phyloP scores from a whole-genome alignment of 495 filamentous ascomycete species.

The Sporormia fimetaria region DNA sequence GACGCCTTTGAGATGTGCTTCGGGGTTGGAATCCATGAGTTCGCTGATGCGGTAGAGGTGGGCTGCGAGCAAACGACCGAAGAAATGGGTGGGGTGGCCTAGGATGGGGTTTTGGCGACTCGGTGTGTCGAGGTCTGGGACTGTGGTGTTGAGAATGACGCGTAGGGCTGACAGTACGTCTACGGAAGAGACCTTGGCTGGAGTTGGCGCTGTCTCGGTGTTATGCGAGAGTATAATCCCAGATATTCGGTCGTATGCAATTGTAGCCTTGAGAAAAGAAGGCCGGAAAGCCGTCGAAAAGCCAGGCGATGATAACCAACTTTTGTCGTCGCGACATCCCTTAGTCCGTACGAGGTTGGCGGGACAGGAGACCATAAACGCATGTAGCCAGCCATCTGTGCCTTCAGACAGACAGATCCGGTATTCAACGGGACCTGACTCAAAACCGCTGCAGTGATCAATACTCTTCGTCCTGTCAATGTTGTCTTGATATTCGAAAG shows the following conservation, averaged over 20 bases:
- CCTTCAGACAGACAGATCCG: slow-evolving; percentile 2
- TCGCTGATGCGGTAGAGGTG: slow-evolving; percentile 18
- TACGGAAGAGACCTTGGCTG: background rate
- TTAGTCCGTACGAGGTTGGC: background rate
- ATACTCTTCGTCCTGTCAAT: background rate
- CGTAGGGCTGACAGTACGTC: slow-evolving; percentile 3
- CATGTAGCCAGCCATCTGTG: slow-evolving; percentile 1
- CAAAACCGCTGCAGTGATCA: background rate
- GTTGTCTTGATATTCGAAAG: slow-evolving; percentile 12
- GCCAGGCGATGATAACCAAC: slow-evolving; percentile 2
- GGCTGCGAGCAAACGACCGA: slow-evolving; percentile 12
- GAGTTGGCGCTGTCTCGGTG: background rate
- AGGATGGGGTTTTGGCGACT: slow-evolving; percentile 5
- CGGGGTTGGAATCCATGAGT: slow-evolving; percentile 1
- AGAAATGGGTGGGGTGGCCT: slow-evolving; percentile 12
- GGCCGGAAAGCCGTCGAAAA: slow-evolving; percentile 8
- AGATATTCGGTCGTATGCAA: slow-evolving; percentile 11
- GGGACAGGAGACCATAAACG: slow-evolving; percentile 8
- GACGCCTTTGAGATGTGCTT: slow-evolving; percentile 3
- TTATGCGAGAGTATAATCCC: slow-evolving; percentile 7
- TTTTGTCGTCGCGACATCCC: background rate
- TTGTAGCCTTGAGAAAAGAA: slow-evolving; percentile 13
- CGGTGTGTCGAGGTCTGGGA: background rate
- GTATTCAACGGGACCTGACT: slow-evolving; percentile 11
- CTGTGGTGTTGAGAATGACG: slow-evolving; percentile 8